A percentile compares a stretch with the other conserved stretches of the same genome.
phyloP scores from a whole-genome alignment of 2,329 filamentous ascomycete species.

The Sclerotinia subarctica region DNA sequence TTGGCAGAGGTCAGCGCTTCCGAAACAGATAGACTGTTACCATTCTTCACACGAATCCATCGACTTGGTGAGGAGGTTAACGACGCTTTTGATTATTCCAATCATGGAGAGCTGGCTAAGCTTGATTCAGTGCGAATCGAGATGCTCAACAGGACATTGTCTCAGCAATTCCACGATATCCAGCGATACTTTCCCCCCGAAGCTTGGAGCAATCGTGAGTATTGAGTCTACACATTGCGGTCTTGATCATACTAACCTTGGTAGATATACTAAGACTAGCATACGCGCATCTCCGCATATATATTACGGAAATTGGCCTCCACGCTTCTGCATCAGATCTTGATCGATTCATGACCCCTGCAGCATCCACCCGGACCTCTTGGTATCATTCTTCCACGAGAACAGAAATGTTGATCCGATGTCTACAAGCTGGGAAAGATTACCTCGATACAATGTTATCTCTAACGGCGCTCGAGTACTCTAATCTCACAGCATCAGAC shows the following conservation, averaged over 20 bases:
- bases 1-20: constrained; percentile 25
- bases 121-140: constrained; percentile 31
- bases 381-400: constrained; percentile 29
- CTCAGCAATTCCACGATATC: constrained; percentile 30
- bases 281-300: constrained; percentile 27
- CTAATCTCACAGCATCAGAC: constrained; percentile 22
- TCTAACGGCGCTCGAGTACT: constrained; percentile 12
- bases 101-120: constrained; percentile 23
- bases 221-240: neutral
- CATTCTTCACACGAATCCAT: constrained; percentile 32
- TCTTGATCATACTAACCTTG: neutral
- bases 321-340: constrained; percentile 25
- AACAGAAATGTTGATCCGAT: constrained; percentile 26
- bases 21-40: constrained; percentile 33
- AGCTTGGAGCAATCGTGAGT: constrained; percentile 31
- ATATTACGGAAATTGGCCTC: constrained; percentile 33
- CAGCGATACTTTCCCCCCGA: constrained; percentile 28
- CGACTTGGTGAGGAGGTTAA: constrained; percentile 34
- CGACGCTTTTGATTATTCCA: constrained; percentile 33
- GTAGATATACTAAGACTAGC: neutral
- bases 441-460: constrained; percentile 27
- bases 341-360: neutral
- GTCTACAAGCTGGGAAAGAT: constrained; percentile 26
- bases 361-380: constrained; percentile 6
- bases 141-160: constrained; percentile 32